Conservation (phyloP, 352 stramenopile genomes). For the Peronospora farinosa region DNA sequence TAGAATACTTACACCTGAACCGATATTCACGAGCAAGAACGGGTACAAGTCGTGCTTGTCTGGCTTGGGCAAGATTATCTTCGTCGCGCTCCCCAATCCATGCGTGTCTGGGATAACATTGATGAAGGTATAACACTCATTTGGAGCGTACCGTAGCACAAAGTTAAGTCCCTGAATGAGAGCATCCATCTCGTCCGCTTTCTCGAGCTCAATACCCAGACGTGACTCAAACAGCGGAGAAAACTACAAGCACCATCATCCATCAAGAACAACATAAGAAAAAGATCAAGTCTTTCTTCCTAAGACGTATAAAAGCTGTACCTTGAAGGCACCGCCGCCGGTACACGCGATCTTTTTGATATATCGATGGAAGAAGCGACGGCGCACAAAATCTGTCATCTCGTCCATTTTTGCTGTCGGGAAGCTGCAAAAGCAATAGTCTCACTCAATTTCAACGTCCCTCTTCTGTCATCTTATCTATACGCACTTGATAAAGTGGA, state of each 20-base stretch:
- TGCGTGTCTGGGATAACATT: conserved; percentile 57
- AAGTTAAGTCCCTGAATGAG: conserved; percentile 97
- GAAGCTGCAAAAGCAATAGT: conserved; percentile 37
- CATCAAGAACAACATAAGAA: not conserved
- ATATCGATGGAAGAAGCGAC: conserved; percentile 85
- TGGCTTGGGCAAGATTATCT: conserved; percentile 56
- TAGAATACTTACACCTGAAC: conserved; percentile 95
- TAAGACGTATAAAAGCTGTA: conserved; percentile 3
- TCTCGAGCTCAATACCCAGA: conserved; percentile 89
- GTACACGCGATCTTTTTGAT: conserved; percentile 88
- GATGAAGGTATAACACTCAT: conserved; percentile 96
- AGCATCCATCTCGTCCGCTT: conserved; percentile 94
- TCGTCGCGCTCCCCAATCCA: conserved; percentile 48
- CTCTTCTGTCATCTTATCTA: not conserved
- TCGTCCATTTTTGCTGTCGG: conserved; percentile 63
- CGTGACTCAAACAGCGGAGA: conserved; percentile 81
- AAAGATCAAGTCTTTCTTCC: not conserved
- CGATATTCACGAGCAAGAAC: conserved; percentile 97
- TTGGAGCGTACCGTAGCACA: conserved; percentile 85
- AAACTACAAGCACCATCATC: conserved; percentile 31
- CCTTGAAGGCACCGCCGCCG: conserved; percentile 95
- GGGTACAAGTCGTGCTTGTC: conserved; percentile 78
- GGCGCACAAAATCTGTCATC: conserved; percentile 60
- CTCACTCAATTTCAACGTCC: conserved; percentile 1
- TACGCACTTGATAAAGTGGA: conserved; percentile 89